A percentile compares a stretch with the other conserved stretches of the same genome.
Conservation (phyloP, 2,329 filamentous ascomycete species). For the Hypoxylon sp. region DNA sequence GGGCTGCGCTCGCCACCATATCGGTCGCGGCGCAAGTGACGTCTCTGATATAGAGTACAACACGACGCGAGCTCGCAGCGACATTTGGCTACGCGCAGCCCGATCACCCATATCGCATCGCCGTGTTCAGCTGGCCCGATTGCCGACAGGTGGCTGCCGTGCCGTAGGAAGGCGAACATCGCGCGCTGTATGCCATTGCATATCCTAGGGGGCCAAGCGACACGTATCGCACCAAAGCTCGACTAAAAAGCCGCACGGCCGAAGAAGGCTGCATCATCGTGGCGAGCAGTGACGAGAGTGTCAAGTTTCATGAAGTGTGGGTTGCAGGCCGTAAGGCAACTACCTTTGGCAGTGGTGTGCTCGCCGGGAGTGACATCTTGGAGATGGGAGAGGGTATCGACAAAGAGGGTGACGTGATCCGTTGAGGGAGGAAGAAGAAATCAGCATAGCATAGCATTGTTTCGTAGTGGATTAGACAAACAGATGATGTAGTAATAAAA, state of each 20-base stretch:
- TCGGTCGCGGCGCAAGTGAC: conserved; percentile 94
- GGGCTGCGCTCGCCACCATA: conserved; percentile 86
- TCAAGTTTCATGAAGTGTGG: conserved; percentile 98
- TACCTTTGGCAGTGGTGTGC: conserved; percentile 63
- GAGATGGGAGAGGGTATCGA: conserved; percentile 84
- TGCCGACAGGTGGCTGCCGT: conserved; percentile 87
- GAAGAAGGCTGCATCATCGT: conserved; percentile 88
- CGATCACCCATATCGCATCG: conserved; percentile 87
- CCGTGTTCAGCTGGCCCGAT: conserved; percentile 93
- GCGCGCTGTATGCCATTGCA: conserved; percentile 86
- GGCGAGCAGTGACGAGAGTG: conserved; percentile 87
- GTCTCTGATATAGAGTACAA: conserved; percentile 87
- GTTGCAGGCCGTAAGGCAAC: conserved; percentile 66
- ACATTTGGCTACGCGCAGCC: conserved; percentile 95
- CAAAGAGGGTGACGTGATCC: conserved; percentile 75
- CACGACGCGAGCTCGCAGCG: conserved; percentile 84
- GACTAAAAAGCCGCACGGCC: conserved; percentile 58
- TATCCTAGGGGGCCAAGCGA: conserved; percentile 68
- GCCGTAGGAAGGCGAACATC: conserved; percentile 80
- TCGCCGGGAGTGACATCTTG: conserved; percentile 86
- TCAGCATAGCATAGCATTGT: conserved; percentile 23
- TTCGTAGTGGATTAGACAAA: conserved; percentile 24
- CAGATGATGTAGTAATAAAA: conserved; percentile 27
- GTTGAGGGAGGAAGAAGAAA: conserved; percentile 51
- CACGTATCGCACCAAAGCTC: conserved; percentile 60